Evolutionary conservation across 108 stramenopile genomes (phyloP).

Genomic region (Nitzschia putrida): DNA sequence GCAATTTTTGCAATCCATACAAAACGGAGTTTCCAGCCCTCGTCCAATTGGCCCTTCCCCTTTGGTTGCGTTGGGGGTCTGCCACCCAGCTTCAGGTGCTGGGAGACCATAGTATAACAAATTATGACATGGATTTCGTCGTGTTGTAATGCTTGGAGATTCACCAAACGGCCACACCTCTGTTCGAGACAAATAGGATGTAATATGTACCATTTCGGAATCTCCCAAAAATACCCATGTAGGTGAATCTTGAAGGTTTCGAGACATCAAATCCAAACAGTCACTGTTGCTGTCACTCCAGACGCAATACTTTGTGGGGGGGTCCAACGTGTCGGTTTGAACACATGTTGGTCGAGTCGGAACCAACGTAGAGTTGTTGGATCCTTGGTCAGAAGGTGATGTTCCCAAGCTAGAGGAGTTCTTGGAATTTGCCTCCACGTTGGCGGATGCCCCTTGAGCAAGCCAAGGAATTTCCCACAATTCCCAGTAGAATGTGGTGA

Average conservation of each 20-base stretch:
- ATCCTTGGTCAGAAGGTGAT: not conserved
- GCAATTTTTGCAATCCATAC: slow-evolving; percentile 21
- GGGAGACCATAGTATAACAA: slow-evolving; percentile 21
- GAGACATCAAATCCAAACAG: slow-evolving; percentile 12
- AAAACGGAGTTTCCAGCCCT: slow-evolving; percentile 22
- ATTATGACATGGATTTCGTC: slow-evolving; percentile 26
- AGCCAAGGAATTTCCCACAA: slow-evolving; percentile 25
- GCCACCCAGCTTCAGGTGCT: slow-evolving; percentile 19
- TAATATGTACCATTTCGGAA: slow-evolving; percentile 14
- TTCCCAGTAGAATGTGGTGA: slow-evolving; percentile 16
- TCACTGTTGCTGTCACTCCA: slow-evolving; percentile 10
- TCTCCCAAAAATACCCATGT: slow-evolving; percentile 36
- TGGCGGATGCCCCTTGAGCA: not conserved
- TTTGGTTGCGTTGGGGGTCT: slow-evolving; percentile 5
- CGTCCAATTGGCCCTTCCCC: slow-evolving; percentile 25
- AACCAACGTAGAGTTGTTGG: not conserved
- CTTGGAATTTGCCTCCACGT: not conserved
- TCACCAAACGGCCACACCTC: slow-evolving; percentile 21
- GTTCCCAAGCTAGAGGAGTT: not conserved
- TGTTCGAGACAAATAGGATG: slow-evolving; percentile 6
- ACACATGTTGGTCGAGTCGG: not conserved
- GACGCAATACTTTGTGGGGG: slow-evolving; percentile 10
- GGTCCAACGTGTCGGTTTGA: not conserved
- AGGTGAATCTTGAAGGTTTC: not conserved
- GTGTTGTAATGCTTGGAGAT: not conserved